Base-by-base conservation (phyloP, 805 yeast genomes). In the Jamesozyma gamospora region DNA sequence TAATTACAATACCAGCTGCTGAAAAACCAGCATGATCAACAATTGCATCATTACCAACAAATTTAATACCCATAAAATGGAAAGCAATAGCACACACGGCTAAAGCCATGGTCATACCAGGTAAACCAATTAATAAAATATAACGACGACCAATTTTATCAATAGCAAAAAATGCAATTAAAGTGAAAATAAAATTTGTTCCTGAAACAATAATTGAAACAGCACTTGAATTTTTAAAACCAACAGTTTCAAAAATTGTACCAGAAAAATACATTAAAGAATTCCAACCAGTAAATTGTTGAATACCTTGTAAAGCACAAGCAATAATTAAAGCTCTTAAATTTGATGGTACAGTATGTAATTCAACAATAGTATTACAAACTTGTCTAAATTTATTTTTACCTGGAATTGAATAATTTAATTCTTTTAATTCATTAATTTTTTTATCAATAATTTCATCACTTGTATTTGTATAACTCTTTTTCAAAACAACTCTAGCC, bases 231-330 rank as follows among this genome's bases (percentile, higher is more conserved):
- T 88, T 77, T 45, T 75, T 55, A 58, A 88, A 90, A 2, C 97
- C 98, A 39, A 88, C 85, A 32, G 88, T 77, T 61, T 87, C 79
- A 56, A 92, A 92, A 49, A 92, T 82, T 2, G 96, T 88, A 28
- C 94, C 79, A 36, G 94, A 82, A 63, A 88, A 90, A 67, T 92
- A 90, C 95, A 90, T 84, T 52, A 90, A 72, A 6, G 96, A 85
- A 65, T 90, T 92, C 75, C 90, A 90, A 49, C 97, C 97, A 14
- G 95, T 82, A 53, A 90, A 86, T 65, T 90, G 98, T 67, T 90
- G 97, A 54, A 92, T 82, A 42, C 94, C 96, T 65, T 92, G 97
- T 48, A 90, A 66, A 27, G 94, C 95, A 68, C 96, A 87, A 10
- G 90, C 92, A 53, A 90, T 77, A 27, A 88, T 67, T 45, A 92